A percentile compares a stretch with the other conserved stretches of the same genome.
Conservation (phyloP, 2,329 filamentous ascomycete species). For the Xylaria digitata region DNA sequence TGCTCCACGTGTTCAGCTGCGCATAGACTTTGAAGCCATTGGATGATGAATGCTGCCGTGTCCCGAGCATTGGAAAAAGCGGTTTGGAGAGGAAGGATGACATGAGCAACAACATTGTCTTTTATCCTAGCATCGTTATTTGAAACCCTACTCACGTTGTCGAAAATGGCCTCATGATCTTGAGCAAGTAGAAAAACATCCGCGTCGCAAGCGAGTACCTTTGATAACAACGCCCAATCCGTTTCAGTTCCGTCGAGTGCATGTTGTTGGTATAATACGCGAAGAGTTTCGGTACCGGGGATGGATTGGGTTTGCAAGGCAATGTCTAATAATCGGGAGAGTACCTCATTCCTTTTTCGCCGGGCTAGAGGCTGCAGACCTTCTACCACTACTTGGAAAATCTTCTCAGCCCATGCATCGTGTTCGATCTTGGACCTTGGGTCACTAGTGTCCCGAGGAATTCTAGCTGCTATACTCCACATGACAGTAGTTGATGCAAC, state of each 20-base stretch:
- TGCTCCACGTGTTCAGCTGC: slow-evolving; percentile 37
- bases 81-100: slow-evolving; percentile 55
- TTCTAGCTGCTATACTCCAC: slow-evolving; percentile 50
- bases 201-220: slow-evolving; percentile 58
- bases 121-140: slow-evolving; percentile 39
- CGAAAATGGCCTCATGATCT: slow-evolving; percentile 49
- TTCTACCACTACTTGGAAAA: slow-evolving; percentile 45
- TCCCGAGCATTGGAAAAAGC: slow-evolving; percentile 56
- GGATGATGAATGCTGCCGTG: slow-evolving; percentile 53
- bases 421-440: slow-evolving; percentile 49
- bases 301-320: slow-evolving; percentile 51
- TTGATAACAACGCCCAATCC: slow-evolving; percentile 56
- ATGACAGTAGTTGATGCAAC: slow-evolving; percentile 57
- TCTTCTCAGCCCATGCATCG: slow-evolving; percentile 44
- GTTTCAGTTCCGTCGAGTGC: slow-evolving; percentile 44
- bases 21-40: slow-evolving; percentile 51
- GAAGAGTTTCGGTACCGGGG: slow-evolving; percentile 51
- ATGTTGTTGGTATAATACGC: slow-evolving; percentile 48
- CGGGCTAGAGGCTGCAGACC: slow-evolving; percentile 36
- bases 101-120: slow-evolving; percentile 48
- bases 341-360: slow-evolving; percentile 43
- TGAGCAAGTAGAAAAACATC: slow-evolving; percentile 57
- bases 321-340: slow-evolving; percentile 50
- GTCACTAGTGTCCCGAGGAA: slow-evolving; percentile 45
- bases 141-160: slow-evolving; percentile 46